Percentiles rank a stretch among this genome's conserved stretches.
These are phyloP conservation scores for Malassezia obtusa DNA, from an alignment of 1,284 basidiomycete genomes.

Conservation along the genomic window DNA sequence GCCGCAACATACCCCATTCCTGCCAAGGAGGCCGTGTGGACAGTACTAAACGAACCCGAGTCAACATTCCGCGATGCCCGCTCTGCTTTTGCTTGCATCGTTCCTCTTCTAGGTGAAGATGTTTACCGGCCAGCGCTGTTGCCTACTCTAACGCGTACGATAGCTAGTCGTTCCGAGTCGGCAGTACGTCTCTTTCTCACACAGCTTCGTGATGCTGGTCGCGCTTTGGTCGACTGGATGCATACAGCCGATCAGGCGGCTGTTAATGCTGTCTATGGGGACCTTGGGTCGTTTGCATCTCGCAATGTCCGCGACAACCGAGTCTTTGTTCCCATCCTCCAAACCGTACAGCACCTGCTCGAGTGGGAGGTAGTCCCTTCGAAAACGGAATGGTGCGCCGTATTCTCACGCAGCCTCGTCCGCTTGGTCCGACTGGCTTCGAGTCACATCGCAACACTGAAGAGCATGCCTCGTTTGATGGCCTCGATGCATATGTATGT, in stretches of 20 bases:
- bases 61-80: conserved; percentile 8
- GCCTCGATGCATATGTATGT: conserved; percentile 13
- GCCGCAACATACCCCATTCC: conserved; percentile 15
- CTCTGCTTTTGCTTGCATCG: neutral
- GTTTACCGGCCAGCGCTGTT: conserved; percentile 4
- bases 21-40: neutral
- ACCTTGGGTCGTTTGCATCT: conserved; percentile 17
- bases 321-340: conserved; percentile 23
- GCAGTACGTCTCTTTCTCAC: neutral
- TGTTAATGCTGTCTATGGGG: conserved; percentile 7
- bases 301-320: conserved; percentile 25
- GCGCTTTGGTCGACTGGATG: conserved; percentile 5
- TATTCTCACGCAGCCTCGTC: neutral
- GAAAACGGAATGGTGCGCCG: neutral
- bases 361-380: conserved; percentile 19
- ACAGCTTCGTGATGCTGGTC: conserved; percentile 4
- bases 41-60: neutral
- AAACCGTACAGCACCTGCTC: conserved; percentile 23
- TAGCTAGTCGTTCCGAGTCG: conserved; percentile 4
- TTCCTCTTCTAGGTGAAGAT: neutral
- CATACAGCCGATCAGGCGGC: neutral
- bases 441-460: neutral
- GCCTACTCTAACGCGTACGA: neutral
- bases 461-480: conserved; percentile 6
- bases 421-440: neutral